A percentile compares a stretch with the other conserved stretches of the same genome.
Evolutionary conservation across 2,329 filamentous ascomycete genomes (phyloP).

Genomic region (Falciphora oryzae): DNA sequence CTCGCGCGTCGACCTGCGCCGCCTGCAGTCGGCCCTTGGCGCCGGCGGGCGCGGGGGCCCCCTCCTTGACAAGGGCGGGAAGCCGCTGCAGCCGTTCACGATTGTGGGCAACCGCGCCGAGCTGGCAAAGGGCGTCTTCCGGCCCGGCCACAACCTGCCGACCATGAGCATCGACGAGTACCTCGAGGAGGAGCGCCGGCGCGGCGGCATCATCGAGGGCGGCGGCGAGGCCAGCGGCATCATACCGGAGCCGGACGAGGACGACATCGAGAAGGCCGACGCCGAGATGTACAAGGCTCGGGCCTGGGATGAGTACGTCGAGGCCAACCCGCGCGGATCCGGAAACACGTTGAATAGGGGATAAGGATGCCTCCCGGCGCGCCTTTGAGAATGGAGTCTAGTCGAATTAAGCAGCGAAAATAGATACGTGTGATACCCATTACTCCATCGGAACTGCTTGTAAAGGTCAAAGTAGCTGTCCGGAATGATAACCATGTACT

Average conservation of each 20-base stretch:
- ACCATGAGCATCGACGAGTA: conserved; percentile 99
- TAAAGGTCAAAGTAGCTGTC: neutral
- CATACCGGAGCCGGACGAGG: conserved; percentile 74
- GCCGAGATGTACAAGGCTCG: conserved; percentile 88
- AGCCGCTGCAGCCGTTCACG: conserved; percentile 86
- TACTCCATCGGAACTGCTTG: neutral
- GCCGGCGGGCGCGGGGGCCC: conserved; percentile 47
- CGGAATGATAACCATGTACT: neutral
- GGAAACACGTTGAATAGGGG: conserved; percentile 82
- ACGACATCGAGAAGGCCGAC: conserved; percentile 82
- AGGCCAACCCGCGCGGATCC: conserved; percentile 78
- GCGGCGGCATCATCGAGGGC: conserved; percentile 87
- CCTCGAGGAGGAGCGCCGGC: conserved; percentile 77
- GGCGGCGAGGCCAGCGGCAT: conserved; percentile 70
- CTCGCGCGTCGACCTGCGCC: conserved; percentile 66
- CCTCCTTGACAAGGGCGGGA: conserved; percentile 70
- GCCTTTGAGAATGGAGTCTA: conserved; percentile 1
- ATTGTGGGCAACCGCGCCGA: conserved; percentile 72
- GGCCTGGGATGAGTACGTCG: conserved; percentile 90
- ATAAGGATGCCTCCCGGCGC: conserved; percentile 18
- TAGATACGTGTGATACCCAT: neutral
- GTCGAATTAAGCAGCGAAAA: neutral
- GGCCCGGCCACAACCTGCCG: conserved; percentile 84
- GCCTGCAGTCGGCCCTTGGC: conserved; percentile 42
- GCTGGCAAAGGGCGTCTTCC: conserved; percentile 75